phyloP scores from a whole-genome alignment of 176 grass and related monocot genomes.

The Carex parvula region DNA sequence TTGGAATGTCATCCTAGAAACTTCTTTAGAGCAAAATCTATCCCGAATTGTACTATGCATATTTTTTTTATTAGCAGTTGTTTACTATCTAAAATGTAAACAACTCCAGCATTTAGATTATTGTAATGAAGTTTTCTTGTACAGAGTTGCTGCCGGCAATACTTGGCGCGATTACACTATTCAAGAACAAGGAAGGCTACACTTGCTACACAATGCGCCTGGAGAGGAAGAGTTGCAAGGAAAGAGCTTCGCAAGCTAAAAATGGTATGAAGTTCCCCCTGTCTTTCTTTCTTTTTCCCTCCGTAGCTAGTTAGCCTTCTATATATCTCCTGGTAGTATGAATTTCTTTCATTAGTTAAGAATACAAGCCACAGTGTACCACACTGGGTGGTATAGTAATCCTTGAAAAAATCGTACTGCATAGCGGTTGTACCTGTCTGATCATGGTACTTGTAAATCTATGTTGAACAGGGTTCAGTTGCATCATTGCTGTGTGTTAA shows the following conservation, averaged over 20 bases:
- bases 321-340: neutral
- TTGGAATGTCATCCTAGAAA: neutral
- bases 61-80: neutral
- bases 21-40: neutral
- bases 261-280: conserved; percentile 47
- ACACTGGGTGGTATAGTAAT: neutral
- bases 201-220: conserved; percentile 86
- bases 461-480: neutral
- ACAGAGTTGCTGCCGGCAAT: conserved; percentile 77
- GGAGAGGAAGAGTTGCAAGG: conserved; percentile 93
- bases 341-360: neutral
- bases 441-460: conserved; percentile 2
- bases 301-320: neutral
- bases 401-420: neutral
- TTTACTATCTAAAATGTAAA: neutral
- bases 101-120: neutral
- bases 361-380: neutral
- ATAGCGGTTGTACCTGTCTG: neutral
- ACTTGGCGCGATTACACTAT: conserved; percentile 66
- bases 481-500: neutral
- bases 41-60: neutral
- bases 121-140: conserved; percentile 34
- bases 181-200: conserved; percentile 82
- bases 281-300: neutral
- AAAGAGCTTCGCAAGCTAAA: conserved; percentile 91